Evolutionary conservation across 2,329 filamentous ascomycete species (phyloP), one percentile per base, ranked within the genome.

Genomic region (Emmonsiellopsis sp.): DNA sequence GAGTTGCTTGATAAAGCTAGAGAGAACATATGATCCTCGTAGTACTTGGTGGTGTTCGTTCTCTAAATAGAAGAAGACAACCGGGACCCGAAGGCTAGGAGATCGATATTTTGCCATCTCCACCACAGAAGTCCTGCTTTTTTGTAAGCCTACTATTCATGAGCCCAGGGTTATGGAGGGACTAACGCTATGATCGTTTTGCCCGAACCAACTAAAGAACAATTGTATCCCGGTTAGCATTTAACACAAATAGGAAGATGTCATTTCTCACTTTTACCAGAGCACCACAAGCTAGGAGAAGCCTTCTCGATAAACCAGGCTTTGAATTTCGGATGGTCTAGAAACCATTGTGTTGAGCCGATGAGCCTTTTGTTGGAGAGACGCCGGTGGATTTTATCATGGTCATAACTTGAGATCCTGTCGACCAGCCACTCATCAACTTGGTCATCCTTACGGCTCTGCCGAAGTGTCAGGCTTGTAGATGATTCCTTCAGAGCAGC

Each of bases 161-260:
- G 7, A 38, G 9, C 13, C 35, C 35, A 38, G 35, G 35, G 35
- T 38, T 38, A 38, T 3, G 13, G 10, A 15, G 4, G 30, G 4
- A 47, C 45, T 47, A 9, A 47, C 45, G 45, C 45, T 20, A 47
- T 16, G n/a, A 47, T 35, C 5, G 45, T 47, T 47, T 47, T 47
- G n/a, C 31, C 45, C 7, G 45, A 47, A 9, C 45, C 45, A 37
- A 37, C 45, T 47, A 5, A 11, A 16, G 10, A 47, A 35, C 31
- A 3, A 16, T 37, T 35, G 13, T 5, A 11, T 20, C 20, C 5
- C 20, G 2, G 31, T 47, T 20, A 47, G 31, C 31, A 47, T 20
- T 35, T 13, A 42, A 20, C 7, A 37, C n/a, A 7, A n/a, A 9
- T n/a, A 15, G n/a, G 31, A 16, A 2, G 31, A 47, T 35, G 35